A percentile compares a stretch with the other conserved stretches of the same genome.
These are phyloP conservation scores for Gracilariopsis chorda DNA, from an alignment of 23 red algal species.

Conservation along the genomic window DNA sequence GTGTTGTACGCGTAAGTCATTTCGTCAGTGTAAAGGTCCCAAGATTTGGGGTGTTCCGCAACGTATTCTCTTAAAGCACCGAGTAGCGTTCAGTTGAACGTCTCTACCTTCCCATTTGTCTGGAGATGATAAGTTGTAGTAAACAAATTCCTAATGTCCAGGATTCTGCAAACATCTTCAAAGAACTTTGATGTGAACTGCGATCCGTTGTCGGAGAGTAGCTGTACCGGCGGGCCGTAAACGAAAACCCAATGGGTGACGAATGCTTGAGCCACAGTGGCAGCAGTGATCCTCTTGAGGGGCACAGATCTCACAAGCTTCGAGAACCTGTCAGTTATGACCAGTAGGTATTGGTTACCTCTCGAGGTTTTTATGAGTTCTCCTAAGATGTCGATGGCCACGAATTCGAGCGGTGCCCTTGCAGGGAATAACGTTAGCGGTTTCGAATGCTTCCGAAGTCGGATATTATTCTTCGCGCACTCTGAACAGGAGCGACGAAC, in stretches of 20 bases:
- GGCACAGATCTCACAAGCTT: neutral
- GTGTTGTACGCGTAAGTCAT: neutral
- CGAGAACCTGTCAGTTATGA: neutral
- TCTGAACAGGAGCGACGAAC: neutral
- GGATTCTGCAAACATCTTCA: neutral
- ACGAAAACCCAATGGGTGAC: neutral
- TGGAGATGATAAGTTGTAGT: neutral
- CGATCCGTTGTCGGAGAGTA: neutral
- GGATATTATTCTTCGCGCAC: neutral
- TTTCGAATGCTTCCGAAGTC: neutral
- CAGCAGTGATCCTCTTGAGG: neutral
- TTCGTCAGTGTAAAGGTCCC: neutral
- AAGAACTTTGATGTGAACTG: neutral
- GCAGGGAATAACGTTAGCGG: neutral
- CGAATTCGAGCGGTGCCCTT: too few relatives aligned
- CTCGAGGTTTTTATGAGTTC: too few relatives aligned
- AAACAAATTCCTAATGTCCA: neutral
- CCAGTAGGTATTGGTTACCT: neutral
- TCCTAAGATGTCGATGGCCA: too few relatives aligned
- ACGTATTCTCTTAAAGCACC: neutral
- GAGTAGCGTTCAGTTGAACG: neutral
- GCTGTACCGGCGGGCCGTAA: neutral
- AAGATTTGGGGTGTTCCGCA: neutral
- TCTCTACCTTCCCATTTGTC: neutral
- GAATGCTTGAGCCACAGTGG: too few relatives aligned